Percentiles rank a stretch among this genome's conserved stretches.
Evolutionary conservation across 1,284 basidiomycete species (phyloP).

Genomic region (Fomes fomentarius): DNA sequence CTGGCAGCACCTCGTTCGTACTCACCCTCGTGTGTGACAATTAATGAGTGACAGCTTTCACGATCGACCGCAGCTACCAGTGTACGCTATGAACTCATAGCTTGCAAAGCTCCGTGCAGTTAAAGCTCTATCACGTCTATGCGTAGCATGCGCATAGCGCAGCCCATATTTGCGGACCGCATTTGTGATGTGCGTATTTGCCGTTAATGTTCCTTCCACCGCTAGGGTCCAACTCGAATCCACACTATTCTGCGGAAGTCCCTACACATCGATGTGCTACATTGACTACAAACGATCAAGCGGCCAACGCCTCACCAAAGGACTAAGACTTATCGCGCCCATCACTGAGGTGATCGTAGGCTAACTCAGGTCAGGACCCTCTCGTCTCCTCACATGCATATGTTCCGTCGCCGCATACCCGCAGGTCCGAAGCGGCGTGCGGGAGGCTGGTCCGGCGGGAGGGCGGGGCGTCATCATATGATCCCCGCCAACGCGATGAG

Average conservation of each 20-base stretch:
- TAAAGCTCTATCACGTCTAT: not conserved
- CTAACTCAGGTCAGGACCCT: not conserved
- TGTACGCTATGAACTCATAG: not conserved
- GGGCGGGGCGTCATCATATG: conserved; percentile 1
- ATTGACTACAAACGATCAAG: not conserved
- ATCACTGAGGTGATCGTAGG: conserved; percentile 1
- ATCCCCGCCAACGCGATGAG: conserved; percentile 10
- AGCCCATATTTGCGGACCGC: not conserved
- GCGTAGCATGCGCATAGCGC: not conserved
- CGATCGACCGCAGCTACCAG: not conserved
- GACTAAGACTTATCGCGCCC: not conserved
- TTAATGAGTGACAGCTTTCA: not conserved
- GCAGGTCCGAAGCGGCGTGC: not conserved
- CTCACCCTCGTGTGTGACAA: not conserved
- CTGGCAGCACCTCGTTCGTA: not conserved
- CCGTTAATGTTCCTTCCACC: not conserved
- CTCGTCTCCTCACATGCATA: not conserved
- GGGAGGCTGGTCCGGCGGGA: not conserved
- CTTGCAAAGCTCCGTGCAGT: not conserved
- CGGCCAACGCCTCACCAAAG: not conserved
- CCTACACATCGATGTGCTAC: not conserved
- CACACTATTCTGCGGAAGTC: not conserved
- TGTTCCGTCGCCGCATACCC: not conserved
- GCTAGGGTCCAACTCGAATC: not conserved
- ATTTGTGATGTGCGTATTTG: not conserved